A percentile compares a stretch with the other conserved stretches of the same genome.
These are phyloP conservation scores for Chalciporus chontae DNA, from an alignment of 768 basidiomycete genomes.

Conservation along the genomic window DNA sequence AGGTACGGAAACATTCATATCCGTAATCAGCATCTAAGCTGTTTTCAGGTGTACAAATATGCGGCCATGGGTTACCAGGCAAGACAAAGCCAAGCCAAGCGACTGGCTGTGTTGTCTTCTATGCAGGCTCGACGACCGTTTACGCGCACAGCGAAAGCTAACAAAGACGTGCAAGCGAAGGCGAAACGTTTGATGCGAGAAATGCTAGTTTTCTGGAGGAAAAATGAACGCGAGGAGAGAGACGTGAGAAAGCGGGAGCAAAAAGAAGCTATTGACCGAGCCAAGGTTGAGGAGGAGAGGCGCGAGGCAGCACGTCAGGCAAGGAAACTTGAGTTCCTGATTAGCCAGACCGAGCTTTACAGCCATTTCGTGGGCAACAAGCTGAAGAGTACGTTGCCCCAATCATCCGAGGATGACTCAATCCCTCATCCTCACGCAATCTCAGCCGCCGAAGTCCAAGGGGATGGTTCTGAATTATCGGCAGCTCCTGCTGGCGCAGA, in stretches of 20 bases:
- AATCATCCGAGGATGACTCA: constrained; percentile 12
- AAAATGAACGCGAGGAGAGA: constrained; percentile 95
- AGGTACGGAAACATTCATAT: constrained; percentile 42
- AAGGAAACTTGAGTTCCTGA: constrained; percentile 95
- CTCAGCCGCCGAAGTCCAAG: constrained; percentile 75
- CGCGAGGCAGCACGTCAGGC: constrained; percentile 92
- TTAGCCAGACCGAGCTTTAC: constrained; percentile 97
- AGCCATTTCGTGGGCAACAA: constrained; percentile 99
- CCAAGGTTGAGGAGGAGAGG: constrained; percentile 88
- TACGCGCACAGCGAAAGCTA: constrained; percentile 67
- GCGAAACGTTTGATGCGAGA: constrained; percentile 89
- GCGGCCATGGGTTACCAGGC: constrained; percentile 64
- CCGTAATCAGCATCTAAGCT: constrained; percentile 2
- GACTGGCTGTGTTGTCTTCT: constrained; percentile 70
- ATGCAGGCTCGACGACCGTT: constrained; percentile 77
- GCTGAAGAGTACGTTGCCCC: constrained; percentile 65
- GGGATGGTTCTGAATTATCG: constrained; percentile 41
- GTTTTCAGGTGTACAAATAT: constrained; percentile 72
- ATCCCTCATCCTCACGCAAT: constrained; percentile 13
- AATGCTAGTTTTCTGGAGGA: constrained; percentile 97
- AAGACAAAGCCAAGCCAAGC: constrained; percentile 66
- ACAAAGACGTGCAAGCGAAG: constrained; percentile 81
- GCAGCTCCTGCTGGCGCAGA: constrained; percentile 55
- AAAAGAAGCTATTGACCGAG: constrained; percentile 86
- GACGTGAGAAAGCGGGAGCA: constrained; percentile 91